Percentiles rank a stretch among this genome's conserved stretches.
phyloP scores from a whole-genome alignment of 208 protist species.

The Blechomonas ayalai region DNA sequence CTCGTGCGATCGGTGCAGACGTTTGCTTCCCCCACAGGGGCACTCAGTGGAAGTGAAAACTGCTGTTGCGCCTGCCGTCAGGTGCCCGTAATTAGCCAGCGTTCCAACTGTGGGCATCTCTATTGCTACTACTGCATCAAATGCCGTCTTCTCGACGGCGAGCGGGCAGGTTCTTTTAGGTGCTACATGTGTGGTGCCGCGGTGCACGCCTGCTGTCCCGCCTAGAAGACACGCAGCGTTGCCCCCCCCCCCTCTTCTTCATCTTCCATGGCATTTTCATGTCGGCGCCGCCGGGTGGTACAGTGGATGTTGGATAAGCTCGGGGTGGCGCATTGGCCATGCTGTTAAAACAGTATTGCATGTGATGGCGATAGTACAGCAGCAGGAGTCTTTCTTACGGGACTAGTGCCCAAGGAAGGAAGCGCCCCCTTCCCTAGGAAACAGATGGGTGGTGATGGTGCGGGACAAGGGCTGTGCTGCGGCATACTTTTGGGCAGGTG shows the following conservation, averaged over 20 bases:
- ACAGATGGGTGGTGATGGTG: no score
- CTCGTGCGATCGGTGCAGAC: conserved; percentile 27
- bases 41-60: conserved; percentile 23
- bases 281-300: background rate
- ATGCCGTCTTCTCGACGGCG: conserved; percentile 58
- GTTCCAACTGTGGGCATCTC: conserved; percentile 82
- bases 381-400: no score
- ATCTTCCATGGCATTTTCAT: background rate
- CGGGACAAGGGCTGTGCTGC: no score
- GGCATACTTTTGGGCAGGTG: no score
- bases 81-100: conserved; percentile 53
- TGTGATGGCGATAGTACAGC: no score
- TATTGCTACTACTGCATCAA: conserved; percentile 93
- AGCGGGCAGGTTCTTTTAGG: conserved; percentile 57
- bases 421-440: no score
- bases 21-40: conserved; percentile 8
- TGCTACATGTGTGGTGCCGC: conserved; percentile 61
- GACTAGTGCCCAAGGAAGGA: no score
- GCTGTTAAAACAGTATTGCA: no score
- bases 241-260: background rate
- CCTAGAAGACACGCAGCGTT: conserved; percentile 5
- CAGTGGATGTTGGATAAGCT: background rate
- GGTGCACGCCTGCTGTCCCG: conserved; percentile 45
- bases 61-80: conserved; percentile 72
- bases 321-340: no score